Conservation (phyloP, 2,329 filamentous ascomycete species). For the Fusarium sororula region DNA sequence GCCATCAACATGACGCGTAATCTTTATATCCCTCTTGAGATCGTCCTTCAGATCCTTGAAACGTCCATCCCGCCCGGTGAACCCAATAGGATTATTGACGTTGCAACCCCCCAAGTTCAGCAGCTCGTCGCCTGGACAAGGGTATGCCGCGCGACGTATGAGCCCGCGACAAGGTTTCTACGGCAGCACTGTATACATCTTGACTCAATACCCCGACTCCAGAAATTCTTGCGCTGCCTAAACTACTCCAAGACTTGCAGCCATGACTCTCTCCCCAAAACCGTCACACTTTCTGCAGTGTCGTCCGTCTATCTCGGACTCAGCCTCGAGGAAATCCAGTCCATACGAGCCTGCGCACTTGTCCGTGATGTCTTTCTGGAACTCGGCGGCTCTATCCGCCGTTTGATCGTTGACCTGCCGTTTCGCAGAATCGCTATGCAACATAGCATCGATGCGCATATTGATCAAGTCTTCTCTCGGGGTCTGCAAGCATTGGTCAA, state of each 20-base stretch:
- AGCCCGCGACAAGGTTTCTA: constrained; percentile 1
- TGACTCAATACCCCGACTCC: background rate
- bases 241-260: background rate
- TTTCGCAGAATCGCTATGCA: constrained; percentile 9
- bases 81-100: constrained; percentile 6
- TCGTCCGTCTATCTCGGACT: constrained; percentile 26
- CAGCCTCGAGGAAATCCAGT: background rate
- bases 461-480: background rate
- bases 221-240: background rate
- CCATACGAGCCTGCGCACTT: background rate
- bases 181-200: constrained; percentile 22
- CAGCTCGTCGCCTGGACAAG: constrained; percentile 16
- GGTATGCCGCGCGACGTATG: constrained; percentile 27
- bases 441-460: background rate
- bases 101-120: constrained; percentile 10
- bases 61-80: background rate
- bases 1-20: background rate
- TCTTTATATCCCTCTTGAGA: constrained; percentile 18
- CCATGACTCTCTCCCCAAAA: background rate
- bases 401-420: constrained; percentile 23
- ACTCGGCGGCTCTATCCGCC: constrained; percentile 12
- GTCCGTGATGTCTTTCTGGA: constrained; percentile 7
- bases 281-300: background rate
- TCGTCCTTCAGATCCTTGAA: constrained; percentile 24
- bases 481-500: constrained; percentile 9